phyloP scores from a whole-genome alignment of 2,329 filamentous ascomycete genomes.

The Seiridium cupressi region DNA sequence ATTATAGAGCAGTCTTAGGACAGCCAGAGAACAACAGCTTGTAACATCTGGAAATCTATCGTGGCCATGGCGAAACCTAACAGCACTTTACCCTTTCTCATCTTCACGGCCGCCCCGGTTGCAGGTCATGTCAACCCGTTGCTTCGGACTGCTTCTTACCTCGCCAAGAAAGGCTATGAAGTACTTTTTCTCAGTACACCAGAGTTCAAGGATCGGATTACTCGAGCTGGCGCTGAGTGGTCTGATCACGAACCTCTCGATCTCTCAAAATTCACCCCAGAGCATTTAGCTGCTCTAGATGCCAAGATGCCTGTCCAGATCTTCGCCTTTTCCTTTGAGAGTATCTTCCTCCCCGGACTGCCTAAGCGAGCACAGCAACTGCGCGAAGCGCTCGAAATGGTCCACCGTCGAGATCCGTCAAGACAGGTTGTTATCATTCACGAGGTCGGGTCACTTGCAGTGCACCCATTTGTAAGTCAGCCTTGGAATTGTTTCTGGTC shows the following conservation, averaged over 20 bases:
- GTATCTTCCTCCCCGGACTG: conserved; percentile 32
- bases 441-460: conserved; percentile 37
- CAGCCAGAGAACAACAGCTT: too few species aligned
- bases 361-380: conserved; percentile 29
- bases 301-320: conserved; percentile 13
- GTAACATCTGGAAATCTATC: neutral
- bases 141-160: conserved; percentile 24
- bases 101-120: conserved; percentile 17
- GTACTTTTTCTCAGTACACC: conserved; percentile 33
- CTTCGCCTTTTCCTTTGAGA: conserved; percentile 30
- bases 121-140: conserved; percentile 21
- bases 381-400: conserved; percentile 31
- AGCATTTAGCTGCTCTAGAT: neutral
- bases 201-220: conserved; percentile 26
- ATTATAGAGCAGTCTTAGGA: too few species aligned
- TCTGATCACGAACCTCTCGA: conserved; percentile 22
- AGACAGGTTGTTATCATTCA: conserved; percentile 39
- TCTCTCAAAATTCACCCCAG: conserved; percentile 4
- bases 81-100: conserved; percentile 5
- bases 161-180: conserved; percentile 33
- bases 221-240: conserved; percentile 28
- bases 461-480: conserved; percentile 30
- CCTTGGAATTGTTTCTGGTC: neutral
- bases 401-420: conserved; percentile 27
- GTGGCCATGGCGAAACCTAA: neutral